These are phyloP conservation scores for Epithele typhae DNA, from an alignment of 768 basidiomycete species.

Conservation along the genomic window DNA sequence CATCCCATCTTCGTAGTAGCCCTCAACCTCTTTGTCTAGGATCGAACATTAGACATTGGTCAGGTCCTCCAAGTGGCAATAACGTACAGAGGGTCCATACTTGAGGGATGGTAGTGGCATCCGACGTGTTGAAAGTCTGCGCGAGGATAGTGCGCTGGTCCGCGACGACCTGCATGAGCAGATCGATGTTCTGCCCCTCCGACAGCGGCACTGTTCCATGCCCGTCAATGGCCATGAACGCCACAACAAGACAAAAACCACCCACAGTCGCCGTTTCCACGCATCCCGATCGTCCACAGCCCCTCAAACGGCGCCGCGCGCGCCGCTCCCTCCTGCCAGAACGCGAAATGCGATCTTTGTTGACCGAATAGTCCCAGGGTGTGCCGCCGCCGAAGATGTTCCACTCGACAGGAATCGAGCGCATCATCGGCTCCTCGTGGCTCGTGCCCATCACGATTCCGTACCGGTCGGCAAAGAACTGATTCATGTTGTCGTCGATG, in stretches of 20 bases:
- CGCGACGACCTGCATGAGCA: constrained; percentile 51
- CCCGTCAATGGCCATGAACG: background rate
- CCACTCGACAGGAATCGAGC: constrained; percentile 67
- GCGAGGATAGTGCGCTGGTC: constrained; percentile 61
- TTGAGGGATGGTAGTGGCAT: constrained; percentile 53
- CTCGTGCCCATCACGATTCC: constrained; percentile 73
- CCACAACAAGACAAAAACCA: background rate
- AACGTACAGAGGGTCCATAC: constrained; percentile 56
- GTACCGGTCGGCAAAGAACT: constrained; percentile 56
- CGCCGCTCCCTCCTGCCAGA: constrained; percentile 57
- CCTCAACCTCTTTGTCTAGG: constrained; percentile 56
- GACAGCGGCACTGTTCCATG: constrained; percentile 45
- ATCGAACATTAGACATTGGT: background rate
- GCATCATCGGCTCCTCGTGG: constrained; percentile 75
- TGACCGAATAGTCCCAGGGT: constrained; percentile 58
- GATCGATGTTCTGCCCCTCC: constrained; percentile 42
- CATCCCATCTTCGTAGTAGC: constrained; percentile 62
- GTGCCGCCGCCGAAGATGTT: constrained; percentile 47
- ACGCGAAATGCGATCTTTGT: constrained; percentile 51
- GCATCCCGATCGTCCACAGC: constrained; percentile 65
- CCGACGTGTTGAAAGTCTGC: constrained; percentile 43
- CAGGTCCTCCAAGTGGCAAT: background rate
- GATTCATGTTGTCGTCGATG: constrained; percentile 57
- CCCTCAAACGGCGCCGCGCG: constrained; percentile 59
- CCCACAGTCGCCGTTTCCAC: constrained; percentile 37